phyloP scores from a whole-genome alignment of 2,329 filamentous ascomycete species.

The Hawksworthiomyces lignivorus region DNA sequence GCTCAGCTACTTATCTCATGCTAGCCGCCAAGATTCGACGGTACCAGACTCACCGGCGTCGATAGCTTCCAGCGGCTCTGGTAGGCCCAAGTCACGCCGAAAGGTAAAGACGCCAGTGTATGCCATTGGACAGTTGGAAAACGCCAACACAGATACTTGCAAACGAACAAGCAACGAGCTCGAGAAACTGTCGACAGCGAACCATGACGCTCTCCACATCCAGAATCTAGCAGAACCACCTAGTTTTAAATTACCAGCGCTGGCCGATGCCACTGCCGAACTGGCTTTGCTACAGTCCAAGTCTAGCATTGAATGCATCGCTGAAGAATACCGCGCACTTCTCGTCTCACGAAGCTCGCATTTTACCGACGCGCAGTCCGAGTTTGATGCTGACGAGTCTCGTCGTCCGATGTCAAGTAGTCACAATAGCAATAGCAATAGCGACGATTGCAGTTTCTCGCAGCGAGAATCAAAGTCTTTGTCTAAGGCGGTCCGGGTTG shows the following conservation, averaged over 20 bases:
- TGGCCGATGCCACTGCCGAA: conserved; percentile 1
- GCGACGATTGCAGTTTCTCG: too few species aligned
- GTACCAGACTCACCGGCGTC: conserved; percentile 16
- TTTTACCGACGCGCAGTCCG: conserved; percentile 21
- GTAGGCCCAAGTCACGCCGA: conserved; percentile 29
- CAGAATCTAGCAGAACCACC: conserved; percentile 10
- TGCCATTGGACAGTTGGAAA: conserved; percentile 42
- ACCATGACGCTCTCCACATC: background rate
- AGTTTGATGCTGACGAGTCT: conserved; percentile 14
- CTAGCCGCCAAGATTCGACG: too few species aligned
- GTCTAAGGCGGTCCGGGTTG: too few species aligned
- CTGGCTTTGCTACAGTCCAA: conserved; percentile 16
- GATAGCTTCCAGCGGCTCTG: conserved; percentile 9
- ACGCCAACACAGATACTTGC: conserved; percentile 7
- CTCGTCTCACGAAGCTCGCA: conserved; percentile 33
- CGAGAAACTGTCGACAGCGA: background rate
- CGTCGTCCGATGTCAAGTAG: too few species aligned
- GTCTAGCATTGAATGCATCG: conserved; percentile 39
- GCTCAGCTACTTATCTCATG: too few species aligned
- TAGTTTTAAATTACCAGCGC: background rate
- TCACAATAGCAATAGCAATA: too few species aligned
- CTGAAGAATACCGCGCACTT: conserved; percentile 42
- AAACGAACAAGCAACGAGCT: background rate
- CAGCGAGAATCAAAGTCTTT: too few species aligned
- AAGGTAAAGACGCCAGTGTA: conserved; percentile 46